phyloP scores from a whole-genome alignment of 495 filamentous ascomycete genomes.

The Neurospora intermedia region DNA sequence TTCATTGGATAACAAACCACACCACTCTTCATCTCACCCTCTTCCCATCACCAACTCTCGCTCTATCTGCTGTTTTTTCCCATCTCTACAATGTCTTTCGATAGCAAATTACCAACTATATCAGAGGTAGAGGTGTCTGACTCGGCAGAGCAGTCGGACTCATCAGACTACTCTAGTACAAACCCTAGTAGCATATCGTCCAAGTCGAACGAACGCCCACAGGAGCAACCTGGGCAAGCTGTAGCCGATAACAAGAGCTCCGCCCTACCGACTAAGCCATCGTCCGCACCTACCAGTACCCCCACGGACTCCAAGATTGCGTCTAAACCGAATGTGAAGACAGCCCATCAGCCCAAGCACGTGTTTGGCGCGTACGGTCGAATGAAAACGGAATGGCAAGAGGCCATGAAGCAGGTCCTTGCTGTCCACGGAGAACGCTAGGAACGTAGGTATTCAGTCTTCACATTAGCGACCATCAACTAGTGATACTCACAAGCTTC shows the following conservation, averaged over 20 bases:
- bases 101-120: not conserved
- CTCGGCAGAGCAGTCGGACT: not conserved
- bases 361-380: not conserved
- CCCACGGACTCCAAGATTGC: constrained; percentile 1
- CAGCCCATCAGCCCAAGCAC: not conserved
- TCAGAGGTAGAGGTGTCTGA: not conserved
- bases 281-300: constrained; percentile 13
- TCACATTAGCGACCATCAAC: not conserved
- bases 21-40: not conserved
- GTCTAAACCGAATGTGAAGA: constrained; percentile 1
- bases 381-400: not conserved
- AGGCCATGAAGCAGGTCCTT: not conserved
- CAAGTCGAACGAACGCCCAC: constrained; percentile 42
- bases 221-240: constrained; percentile 32
- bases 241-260: constrained; percentile 27
- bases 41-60: not conserved
- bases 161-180: constrained; percentile 16
- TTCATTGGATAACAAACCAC: not conserved
- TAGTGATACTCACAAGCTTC: not conserved
- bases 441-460: not conserved
- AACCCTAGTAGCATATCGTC: constrained; percentile 77
- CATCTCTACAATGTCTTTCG: not conserved
- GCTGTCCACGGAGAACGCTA: not conserved
- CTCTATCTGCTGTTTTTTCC: not conserved
- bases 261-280: not conserved